Base-by-base conservation (phyloP, 345 rosid species). In the Salix udensis region DNA sequence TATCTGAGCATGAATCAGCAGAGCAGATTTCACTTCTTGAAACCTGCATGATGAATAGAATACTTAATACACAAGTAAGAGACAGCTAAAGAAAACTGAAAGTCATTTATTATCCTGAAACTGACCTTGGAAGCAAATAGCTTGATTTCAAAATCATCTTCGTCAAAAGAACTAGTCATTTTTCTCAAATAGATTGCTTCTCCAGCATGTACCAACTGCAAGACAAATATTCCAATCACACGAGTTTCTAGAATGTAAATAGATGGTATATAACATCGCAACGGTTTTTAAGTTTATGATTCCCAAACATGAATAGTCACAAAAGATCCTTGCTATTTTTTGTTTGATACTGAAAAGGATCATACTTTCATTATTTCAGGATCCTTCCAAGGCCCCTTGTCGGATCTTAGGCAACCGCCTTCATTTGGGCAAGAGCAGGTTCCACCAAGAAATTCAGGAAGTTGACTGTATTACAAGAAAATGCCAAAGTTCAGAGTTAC, bases 391-490 rank as follows among this genome's bases (percentile, higher is more conserved):
- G 97, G 98, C 62, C 99, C 99, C 79, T 89, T 96, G 76, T 89
- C 88, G 40, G 93, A 91, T 81, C 85, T 83, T 77, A 93, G 85
- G 72, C 99, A 96, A 62, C 97, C 96, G 23, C 98, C 98, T 74
- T 88, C 91, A 81, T 87, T 81, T 48, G 84, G 84, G 84, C 99
- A 96, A 1, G 87, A 81, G 83, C 98, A 93, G 61, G 82, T 88
- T 85, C 99, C 99, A 44, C 99, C 99, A 48, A 95, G 96, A 91
- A 93, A 93, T 61, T 89, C 89, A 52, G 99, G 99, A 85, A 96
- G 86, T 91, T 96, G 97, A 80, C 98, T 95, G 93, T 68, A 71
- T 36, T 74, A 66, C 36, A 70, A 71, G 64, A 77, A 73, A 82
- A 70, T 73, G 65, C 72, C 48, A 42, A 62, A 61, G 78, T 30